Base-by-base conservation (phyloP, 1,139 yeast species). In the Kluyveromyces sp. region DNA sequence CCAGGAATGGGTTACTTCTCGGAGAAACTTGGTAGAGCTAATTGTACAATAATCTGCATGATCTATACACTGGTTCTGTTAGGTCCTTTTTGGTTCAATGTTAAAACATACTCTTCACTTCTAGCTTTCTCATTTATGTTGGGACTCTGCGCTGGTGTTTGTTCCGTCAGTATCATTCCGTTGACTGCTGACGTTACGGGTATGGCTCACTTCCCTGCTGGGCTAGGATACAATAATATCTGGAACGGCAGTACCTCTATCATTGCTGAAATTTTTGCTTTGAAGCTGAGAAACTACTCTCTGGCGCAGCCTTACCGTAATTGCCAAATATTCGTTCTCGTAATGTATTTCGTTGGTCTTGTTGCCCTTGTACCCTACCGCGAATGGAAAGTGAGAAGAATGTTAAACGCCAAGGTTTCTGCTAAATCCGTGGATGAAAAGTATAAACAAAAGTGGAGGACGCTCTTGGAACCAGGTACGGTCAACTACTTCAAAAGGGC, bases 161-260 rank as follows among this genome's bases (percentile, higher is more conserved):
- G 78, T 13, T 71, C 80, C 47, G 73, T 78, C 2, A 70, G 75
- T 65, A 65, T 73, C 39, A 75, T 74, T 33, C 75, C 83, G 1
- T 53, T 80, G 46, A 71, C 75, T 1, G 71, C 76, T 8, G 83
- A 78, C 53, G 63, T 64, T 32, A 70, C 67, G 17, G 70, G 69
- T 2, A 58, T 64, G 16, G 62, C 64, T 11, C 45, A 47, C 3
- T 57, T 64, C 42, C 55, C 67, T 3, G 60, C 70, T 28, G 71
- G 69, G 0, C 48, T 61, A 7, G 54, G 67, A 3, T 55, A 56
- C 19, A 48, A 59, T 9, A 60, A 60, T 41, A 42, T 63, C n/a
- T 50, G 54, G 8, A 58, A 60, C 30, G 70, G 66, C 11, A 33
- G 55, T 2, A 53, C 60, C 4, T 49, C 62, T 9, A 39, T 67